These are phyloP conservation scores for Nicotiana otophora DNA, from an alignment of 257 asterid genomes.

Conservation along the genomic window DNA sequence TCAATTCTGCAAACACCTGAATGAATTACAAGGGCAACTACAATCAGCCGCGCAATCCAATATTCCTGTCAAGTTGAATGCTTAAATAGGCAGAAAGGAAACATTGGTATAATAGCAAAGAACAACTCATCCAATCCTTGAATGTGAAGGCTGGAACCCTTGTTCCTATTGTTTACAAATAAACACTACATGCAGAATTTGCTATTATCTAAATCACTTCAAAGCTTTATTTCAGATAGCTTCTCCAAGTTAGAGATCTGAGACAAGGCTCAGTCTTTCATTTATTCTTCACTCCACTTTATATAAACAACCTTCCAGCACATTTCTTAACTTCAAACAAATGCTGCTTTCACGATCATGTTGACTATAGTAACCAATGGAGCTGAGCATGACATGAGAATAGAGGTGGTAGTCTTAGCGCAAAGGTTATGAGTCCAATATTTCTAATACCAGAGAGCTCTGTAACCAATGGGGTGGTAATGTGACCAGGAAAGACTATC, in stretches of 20 bases:
- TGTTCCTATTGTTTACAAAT: not conserved
- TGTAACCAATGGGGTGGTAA: not conserved
- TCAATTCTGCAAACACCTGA: conserved; percentile 73
- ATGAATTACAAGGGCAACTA: not conserved
- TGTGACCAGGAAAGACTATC: not conserved
- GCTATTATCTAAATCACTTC: not conserved
- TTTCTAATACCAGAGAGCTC: not conserved
- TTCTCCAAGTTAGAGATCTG: not conserved
- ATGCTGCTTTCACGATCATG: not conserved
- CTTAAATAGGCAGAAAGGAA: not conserved
- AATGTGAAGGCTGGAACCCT: not conserved
- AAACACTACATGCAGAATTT: not conserved
- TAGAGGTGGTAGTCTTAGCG: not conserved
- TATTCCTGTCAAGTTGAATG: not conserved
- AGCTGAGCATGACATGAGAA: not conserved
- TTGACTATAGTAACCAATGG: not conserved
- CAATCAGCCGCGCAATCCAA: not conserved
- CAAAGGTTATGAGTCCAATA: not conserved
- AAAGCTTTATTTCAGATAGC: not conserved
- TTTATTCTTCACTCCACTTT: no score
- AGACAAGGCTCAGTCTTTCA: not conserved
- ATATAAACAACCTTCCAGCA: not conserved
- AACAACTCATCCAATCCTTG: not conserved
- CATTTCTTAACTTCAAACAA: not conserved
- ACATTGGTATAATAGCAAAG: not conserved